phyloP scores from a whole-genome alignment of 2,329 filamentous ascomycete species.

The Penicillium frequentans region DNA sequence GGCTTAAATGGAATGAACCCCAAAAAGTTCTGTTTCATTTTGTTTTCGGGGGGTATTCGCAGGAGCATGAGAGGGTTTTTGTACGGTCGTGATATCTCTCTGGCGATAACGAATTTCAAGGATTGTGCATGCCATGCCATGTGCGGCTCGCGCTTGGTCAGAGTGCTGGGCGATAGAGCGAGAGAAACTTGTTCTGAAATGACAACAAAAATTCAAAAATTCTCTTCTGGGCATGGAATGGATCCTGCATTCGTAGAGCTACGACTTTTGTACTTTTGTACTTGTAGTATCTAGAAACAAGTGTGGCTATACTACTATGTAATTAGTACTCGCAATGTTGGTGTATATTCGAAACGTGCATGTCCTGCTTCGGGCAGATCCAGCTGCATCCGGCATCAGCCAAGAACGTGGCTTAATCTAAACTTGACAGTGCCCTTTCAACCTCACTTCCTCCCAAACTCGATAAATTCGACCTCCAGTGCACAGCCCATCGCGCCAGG shows the following conservation, averaged over 20 bases:
- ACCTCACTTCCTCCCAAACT: neutral
- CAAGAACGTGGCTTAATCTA: neutral
- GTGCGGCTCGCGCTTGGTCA: conserved; percentile 26
- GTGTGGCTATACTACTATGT: neutral
- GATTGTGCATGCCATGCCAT: conserved; percentile 30
- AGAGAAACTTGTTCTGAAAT: conserved; percentile 48
- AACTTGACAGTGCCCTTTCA: neutral
- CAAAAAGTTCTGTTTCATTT: conserved; percentile 34
- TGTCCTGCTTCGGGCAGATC: too few relatives aligned
- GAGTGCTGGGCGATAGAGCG: conserved; percentile 48
- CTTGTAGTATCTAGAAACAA: too few relatives aligned
- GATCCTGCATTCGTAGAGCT: too few relatives aligned
- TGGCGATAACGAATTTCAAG: conserved; percentile 33
- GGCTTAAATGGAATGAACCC: conserved; percentile 60
- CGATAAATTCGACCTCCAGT: neutral
- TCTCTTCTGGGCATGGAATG: conserved; percentile 36
- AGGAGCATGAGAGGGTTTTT: conserved; percentile 26
- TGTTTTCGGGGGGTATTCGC: conserved; percentile 18
- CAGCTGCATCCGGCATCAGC: neutral
- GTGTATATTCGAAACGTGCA: neutral
- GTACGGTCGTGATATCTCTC: conserved; percentile 28
- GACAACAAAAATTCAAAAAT: conserved; percentile 37
- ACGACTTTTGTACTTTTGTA: neutral
- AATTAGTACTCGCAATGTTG: neutral
- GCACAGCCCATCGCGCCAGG: neutral